phyloP scores from a whole-genome alignment of 1,284 basidiomycete genomes.

The Lignosus rhinocerotis region DNA sequence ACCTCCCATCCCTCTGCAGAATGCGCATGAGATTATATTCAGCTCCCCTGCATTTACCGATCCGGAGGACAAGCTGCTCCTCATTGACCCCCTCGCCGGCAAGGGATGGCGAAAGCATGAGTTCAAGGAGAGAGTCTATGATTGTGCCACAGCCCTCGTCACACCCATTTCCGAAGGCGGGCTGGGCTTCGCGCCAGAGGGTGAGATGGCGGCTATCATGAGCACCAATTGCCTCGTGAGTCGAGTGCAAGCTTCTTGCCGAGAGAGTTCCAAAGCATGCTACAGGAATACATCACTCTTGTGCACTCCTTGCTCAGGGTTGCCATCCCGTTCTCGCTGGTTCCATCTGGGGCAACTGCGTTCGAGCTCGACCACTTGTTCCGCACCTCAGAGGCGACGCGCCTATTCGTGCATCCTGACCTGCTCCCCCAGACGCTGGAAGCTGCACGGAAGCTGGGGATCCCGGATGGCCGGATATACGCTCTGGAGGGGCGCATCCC shows the following conservation, averaged over 20 bases:
- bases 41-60: conserved; percentile 21
- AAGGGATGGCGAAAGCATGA: conserved; percentile 46
- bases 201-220: conserved; percentile 67
- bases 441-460: conserved; percentile 51
- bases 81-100: conserved; percentile 59
- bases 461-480: conserved; percentile 53
- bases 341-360: conserved; percentile 65
- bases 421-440: conserved; percentile 49
- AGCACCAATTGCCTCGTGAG: conserved; percentile 68
- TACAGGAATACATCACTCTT: conserved; percentile 62
- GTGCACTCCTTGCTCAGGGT: conserved; percentile 56
- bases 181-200: conserved; percentile 49
- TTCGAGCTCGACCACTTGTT: conserved; percentile 66
- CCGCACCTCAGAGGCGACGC: conserved; percentile 52
- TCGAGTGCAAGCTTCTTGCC: conserved; percentile 7
- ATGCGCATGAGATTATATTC: conserved; percentile 59
- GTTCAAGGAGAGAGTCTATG: conserved; percentile 50
- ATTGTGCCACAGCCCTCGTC: conserved; percentile 59
- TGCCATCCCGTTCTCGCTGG: conserved; percentile 60
- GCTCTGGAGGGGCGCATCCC: conserved; percentile 47
- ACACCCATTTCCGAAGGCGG: conserved; percentile 50
- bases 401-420: conserved; percentile 60
- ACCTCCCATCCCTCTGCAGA: conserved; percentile 45
- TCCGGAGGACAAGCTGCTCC: conserved; percentile 54
- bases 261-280: not conserved